Evolutionary conservation across 352 stramenopile species (phyloP), one percentile per base, ranked within the genome.

Genomic region (Elongisporangium prolatum): DNA sequence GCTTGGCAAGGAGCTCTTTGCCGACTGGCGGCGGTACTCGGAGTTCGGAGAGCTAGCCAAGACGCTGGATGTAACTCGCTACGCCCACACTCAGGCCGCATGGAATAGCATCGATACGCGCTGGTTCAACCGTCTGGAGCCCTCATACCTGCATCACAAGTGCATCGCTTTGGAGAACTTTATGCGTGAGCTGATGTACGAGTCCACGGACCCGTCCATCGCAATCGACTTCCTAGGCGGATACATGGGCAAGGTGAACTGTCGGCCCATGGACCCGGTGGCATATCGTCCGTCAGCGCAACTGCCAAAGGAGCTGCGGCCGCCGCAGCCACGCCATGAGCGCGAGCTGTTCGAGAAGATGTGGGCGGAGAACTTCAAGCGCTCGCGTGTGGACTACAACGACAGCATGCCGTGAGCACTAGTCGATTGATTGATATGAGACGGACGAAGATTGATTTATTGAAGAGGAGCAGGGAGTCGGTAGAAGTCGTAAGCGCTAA

Each of bases 321-420:
- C 95, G 34, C 88, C 91, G 10, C 96, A 99, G 68, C 96, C 96
- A 8, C 80, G 87, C 28, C 84, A 98, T 66, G 93, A 98, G 73
- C 80, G 96, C 52, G 89, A 97, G 48, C 87, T 97, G 48, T 98
- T 98, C 72, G 95, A 98, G 73, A 96, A 97, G 77, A 89, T 98
- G 75, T 99, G 96, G 96, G 88, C 89, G 8, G 88, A 99, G 65
- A 98, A 99, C 71, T 98, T 99, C 75, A 88, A 93, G 49, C 74
- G 89, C 37, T 98, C 92, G 22, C 81, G 72, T 22, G 86, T 95
- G 24, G 71, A 93, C 24, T 95, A 95, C 54, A 63, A 65, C 16
- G 22, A n/a, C 44, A 64, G 14, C n/a, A 34, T 60, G 57, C 53
- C 55, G 3, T 14, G 62, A 44, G 34, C 9, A 38, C 7, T 6